Percentiles rank a stretch among this genome's conserved stretches.
These are phyloP conservation scores for Chaetothyriales sp. DNA, from an alignment of 2,329 filamentous ascomycete genomes.

Conservation along the genomic window DNA sequence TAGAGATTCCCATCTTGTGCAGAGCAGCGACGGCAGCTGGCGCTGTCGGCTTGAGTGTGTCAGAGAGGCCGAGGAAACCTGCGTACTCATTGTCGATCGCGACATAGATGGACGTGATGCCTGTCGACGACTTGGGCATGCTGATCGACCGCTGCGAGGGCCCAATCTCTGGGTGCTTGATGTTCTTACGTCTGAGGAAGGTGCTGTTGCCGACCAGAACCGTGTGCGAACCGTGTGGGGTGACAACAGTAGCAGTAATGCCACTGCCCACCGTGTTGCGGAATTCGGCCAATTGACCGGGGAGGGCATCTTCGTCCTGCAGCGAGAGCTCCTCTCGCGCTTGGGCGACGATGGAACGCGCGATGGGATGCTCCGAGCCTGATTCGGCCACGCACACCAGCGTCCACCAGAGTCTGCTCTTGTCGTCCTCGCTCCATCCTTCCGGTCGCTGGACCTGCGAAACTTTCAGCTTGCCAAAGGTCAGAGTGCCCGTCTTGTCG, in stretches of 20 bases:
- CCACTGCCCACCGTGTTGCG: conserved; percentile 70
- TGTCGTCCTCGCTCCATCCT: conserved; percentile 55
- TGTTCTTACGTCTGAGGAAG: conserved; percentile 56
- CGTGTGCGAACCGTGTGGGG: conserved; percentile 35
- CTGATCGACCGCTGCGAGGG: conserved; percentile 12
- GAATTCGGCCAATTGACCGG: conserved; percentile 77
- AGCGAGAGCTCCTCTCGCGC: conserved; percentile 64
- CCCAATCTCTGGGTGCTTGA: conserved; percentile 34
- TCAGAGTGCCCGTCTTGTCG: conserved; percentile 93
- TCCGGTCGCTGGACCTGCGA: conserved; percentile 52
- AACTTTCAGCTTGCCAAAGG: conserved; percentile 88
- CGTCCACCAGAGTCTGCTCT: conserved; percentile 79
- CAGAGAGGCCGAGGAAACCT: conserved; percentile 68
- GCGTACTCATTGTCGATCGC: conserved; percentile 71
- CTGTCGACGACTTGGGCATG: conserved; percentile 32
- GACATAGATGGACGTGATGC: conserved; percentile 81
- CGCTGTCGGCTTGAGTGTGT: conserved; percentile 81
- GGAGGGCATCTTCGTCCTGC: conserved; percentile 55
- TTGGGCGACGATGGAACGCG: conserved; percentile 64
- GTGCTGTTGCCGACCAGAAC: conserved; percentile 72
- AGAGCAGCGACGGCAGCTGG: conserved; percentile 67
- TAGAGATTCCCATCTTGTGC: conserved; percentile 68
- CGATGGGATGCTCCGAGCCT: conserved; percentile 89
- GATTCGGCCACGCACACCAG: conserved; percentile 88
- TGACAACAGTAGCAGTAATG: conserved; percentile 63